A percentile compares a stretch with the other conserved stretches of the same genome.
Conservation (phyloP, 1,284 basidiomycete species). For the Lentinus polychrous region DNA sequence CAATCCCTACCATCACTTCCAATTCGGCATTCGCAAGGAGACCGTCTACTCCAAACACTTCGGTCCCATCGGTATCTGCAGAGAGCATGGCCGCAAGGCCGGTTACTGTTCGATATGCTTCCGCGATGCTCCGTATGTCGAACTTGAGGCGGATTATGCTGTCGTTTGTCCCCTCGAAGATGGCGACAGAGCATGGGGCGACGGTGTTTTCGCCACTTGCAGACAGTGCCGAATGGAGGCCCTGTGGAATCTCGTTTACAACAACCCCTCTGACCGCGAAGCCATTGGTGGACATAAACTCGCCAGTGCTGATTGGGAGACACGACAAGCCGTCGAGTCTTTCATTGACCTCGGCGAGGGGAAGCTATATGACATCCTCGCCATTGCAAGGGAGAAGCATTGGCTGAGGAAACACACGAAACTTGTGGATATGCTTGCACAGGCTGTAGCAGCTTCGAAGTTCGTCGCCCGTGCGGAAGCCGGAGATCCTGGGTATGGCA, state of each 20-base stretch:
- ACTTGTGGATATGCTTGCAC: slow-evolving; percentile 55
- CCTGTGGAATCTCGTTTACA: slow-evolving; percentile 48
- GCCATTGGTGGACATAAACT: slow-evolving; percentile 46
- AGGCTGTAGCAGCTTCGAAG: slow-evolving; percentile 55
- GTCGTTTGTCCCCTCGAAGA: slow-evolving; percentile 53
- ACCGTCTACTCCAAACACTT: slow-evolving; percentile 33
- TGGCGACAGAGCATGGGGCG: slow-evolving; percentile 64
- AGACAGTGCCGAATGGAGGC: slow-evolving; percentile 53
- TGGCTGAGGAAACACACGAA: slow-evolving; percentile 63
- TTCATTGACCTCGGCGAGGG: slow-evolving; percentile 71
- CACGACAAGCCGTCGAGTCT: slow-evolving; percentile 49
- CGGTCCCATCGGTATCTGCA: slow-evolving; percentile 47
- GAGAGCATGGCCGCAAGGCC: slow-evolving; percentile 47
- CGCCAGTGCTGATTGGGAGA: slow-evolving; percentile 55
- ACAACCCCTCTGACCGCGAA: slow-evolving; percentile 43
- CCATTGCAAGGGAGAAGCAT: slow-evolving; percentile 54
- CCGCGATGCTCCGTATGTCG: slow-evolving; percentile 44
- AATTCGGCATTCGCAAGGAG: slow-evolving; percentile 44
- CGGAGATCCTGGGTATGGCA: slow-evolving; percentile 30
- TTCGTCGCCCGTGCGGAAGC: slow-evolving; percentile 33
- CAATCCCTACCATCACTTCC: slow-evolving; percentile 39
- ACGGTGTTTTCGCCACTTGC: slow-evolving; percentile 58
- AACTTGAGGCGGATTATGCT: slow-evolving; percentile 33
- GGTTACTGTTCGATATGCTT: slow-evolving; percentile 64
- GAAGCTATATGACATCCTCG: slow-evolving; percentile 53